phyloP scores from a whole-genome alignment of 768 basidiomycete genomes.

The Lyophyllum shimeji region DNA sequence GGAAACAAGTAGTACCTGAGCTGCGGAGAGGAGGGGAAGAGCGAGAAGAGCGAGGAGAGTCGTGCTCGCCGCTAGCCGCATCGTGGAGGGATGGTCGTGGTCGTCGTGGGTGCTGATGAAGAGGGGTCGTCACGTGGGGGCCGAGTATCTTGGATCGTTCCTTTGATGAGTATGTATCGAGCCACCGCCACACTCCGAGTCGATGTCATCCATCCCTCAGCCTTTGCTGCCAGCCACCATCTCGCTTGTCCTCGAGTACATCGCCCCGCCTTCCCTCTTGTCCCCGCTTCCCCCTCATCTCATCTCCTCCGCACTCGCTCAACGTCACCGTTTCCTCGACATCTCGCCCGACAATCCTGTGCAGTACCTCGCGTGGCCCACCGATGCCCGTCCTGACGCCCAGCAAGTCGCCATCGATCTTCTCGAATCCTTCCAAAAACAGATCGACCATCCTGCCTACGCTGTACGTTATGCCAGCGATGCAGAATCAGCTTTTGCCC shows the following conservation, averaged over 20 bases:
- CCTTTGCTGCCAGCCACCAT: slow-evolving; percentile 31
- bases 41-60: slow-evolving; percentile 33
- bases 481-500: slow-evolving; percentile 53
- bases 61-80: slow-evolving; percentile 21
- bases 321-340: slow-evolving; percentile 65
- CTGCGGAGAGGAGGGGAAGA: slow-evolving; percentile 39
- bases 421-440: slow-evolving; percentile 36
- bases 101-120: slow-evolving; percentile 11
- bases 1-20: slow-evolving; percentile 36
- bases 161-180: too few relatives aligned
- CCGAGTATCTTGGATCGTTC: background rate
- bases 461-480: slow-evolving; percentile 42
- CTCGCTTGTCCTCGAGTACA: slow-evolving; percentile 53
- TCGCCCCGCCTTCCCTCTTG: slow-evolving; percentile 51
- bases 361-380: slow-evolving; percentile 72
- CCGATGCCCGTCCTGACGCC: slow-evolving; percentile 26
- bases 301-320: slow-evolving; percentile 55
- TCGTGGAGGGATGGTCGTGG: slow-evolving; percentile 9
- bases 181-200: background rate
- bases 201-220: background rate
- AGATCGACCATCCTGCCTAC: slow-evolving; percentile 41
- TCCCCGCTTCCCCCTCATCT: slow-evolving; percentile 59
- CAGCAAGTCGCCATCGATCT: slow-evolving; percentile 35
- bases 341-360: slow-evolving; percentile 48
- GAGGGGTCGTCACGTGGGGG: slow-evolving; percentile 13